Percentiles rank a stretch among this genome's conserved stretches.
Evolutionary conservation across 768 basidiomycete genomes (phyloP).

Genomic region (Rhodotorula paludigena): DNA sequence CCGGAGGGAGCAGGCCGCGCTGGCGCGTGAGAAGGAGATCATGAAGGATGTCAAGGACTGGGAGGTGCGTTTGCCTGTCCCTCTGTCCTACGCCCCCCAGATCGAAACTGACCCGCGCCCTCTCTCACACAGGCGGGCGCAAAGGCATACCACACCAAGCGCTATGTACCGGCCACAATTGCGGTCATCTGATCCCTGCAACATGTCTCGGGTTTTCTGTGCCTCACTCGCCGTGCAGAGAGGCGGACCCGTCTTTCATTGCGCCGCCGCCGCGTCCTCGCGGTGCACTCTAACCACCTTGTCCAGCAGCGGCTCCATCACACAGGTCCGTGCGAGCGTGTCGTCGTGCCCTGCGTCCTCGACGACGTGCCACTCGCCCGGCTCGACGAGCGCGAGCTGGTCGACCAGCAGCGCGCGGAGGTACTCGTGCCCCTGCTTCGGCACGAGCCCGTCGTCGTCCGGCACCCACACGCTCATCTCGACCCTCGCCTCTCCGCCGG

Average conservation of each 20-base stretch:
- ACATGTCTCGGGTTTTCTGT: not conserved
- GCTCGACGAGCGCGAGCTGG: slow-evolving; percentile 8
- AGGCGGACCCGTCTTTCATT: not conserved
- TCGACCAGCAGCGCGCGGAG: slow-evolving; percentile 15
- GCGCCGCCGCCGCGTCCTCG: too few species aligned
- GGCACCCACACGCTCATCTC: slow-evolving; percentile 12
- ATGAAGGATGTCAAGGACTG: slow-evolving; percentile 92
- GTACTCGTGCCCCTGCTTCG: slow-evolving; percentile 10
- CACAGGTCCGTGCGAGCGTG: slow-evolving; percentile 8
- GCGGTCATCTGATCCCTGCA: slow-evolving; percentile 53
- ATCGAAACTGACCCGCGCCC: slow-evolving; percentile 2
- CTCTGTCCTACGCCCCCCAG: not conserved
- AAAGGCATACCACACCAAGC: slow-evolving; percentile 74
- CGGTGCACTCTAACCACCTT: not conserved
- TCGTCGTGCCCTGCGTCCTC: slow-evolving; percentile 27
- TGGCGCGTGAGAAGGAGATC: slow-evolving; percentile 75
- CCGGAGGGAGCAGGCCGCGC: slow-evolving; percentile 69
- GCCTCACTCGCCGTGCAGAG: not conserved
- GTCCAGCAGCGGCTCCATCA: slow-evolving; percentile 11
- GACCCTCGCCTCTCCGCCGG: not conserved
- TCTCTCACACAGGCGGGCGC: slow-evolving; percentile 63
- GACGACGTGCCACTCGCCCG: slow-evolving; percentile 1
- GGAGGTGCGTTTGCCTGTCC: slow-evolving; percentile 62
- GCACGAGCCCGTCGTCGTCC: slow-evolving; percentile 14
- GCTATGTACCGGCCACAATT: slow-evolving; percentile 61